phyloP scores from a whole-genome alignment of 2,329 filamentous ascomycete genomes.

The Rutstroemia sp. region DNA sequence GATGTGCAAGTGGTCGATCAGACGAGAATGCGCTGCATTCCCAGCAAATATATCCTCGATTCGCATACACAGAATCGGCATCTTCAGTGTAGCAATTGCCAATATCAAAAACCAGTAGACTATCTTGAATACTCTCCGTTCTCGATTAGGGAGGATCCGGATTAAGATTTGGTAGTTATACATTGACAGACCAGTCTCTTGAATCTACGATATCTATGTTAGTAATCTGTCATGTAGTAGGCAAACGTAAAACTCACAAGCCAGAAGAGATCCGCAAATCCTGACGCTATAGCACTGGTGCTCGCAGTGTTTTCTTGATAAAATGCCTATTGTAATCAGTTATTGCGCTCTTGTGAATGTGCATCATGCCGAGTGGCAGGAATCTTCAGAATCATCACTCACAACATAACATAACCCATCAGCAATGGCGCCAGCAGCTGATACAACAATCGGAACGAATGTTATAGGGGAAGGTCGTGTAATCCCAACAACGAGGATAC shows the following conservation, averaged over 20 bases:
- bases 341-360: neutral
- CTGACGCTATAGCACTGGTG: constrained; percentile 31
- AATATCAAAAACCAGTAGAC: constrained; percentile 52
- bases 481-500: constrained; percentile 34
- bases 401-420: constrained; percentile 37
- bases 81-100: constrained; percentile 42
- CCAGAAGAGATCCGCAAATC: constrained; percentile 35
- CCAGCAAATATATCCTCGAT: constrained; percentile 25
- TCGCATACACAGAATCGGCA: constrained; percentile 31
- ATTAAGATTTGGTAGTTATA: constrained; percentile 47
- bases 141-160: constrained; percentile 40
- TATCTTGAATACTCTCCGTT: constrained; percentile 37
- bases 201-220: constrained; percentile 27
- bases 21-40: constrained; percentile 10
- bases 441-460: constrained; percentile 35
- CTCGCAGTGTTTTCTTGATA: constrained; percentile 27
- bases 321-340: constrained; percentile 24
- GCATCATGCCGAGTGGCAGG: neutral
- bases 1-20: constrained; percentile 34
- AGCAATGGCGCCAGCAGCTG: constrained; percentile 33
- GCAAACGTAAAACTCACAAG: constrained; percentile 25
- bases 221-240: neutral
- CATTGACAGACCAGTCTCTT: constrained; percentile 38
- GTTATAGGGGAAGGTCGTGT: constrained; percentile 33
- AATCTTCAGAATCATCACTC: neutral